These are phyloP conservation scores for Suhomyces emberorum DNA, from an alignment of 805 yeast species.

Conservation along the genomic window DNA sequence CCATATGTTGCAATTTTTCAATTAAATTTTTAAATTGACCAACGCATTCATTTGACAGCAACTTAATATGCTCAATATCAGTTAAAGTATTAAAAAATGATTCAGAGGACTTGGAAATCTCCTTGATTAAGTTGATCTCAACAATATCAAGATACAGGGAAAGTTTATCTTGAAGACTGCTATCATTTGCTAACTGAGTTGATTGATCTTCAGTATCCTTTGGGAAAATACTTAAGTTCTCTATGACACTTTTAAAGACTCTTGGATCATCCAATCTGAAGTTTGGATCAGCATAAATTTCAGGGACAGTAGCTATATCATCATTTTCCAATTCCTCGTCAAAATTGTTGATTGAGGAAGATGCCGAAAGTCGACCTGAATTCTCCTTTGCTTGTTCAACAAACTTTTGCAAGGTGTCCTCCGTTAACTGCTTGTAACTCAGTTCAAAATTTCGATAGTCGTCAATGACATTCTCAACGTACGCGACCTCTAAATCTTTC, in stretches of 20 bases:
- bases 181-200: conserved; percentile 44
- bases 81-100: conserved; percentile 83
- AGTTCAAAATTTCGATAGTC: conserved; percentile 37
- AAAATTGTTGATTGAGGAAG: conserved; percentile 8
- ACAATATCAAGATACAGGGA: conserved; percentile 82
- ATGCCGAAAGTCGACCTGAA: conserved; percentile 3
- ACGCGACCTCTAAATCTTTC: conserved; percentile 17
- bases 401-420: conserved; percentile 32
- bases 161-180: conserved; percentile 68
- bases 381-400: conserved; percentile 13
- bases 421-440: conserved; percentile 36
- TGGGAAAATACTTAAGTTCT: conserved; percentile 46
- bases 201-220: conserved; percentile 22
- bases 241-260: conserved; percentile 70
- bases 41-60: conserved; percentile 51
- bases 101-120: conserved; percentile 79
- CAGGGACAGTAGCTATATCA: conserved; percentile 48
- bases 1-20: conserved; percentile 42
- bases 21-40: conserved; percentile 46
- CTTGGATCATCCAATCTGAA: conserved; percentile 89
- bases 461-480: conserved; percentile 16
- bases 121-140: conserved; percentile 75
- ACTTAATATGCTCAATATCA: conserved; percentile 65
- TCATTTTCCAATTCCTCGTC: conserved; percentile 5
- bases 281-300: conserved; percentile 59